phyloP scores from a whole-genome alignment of 345 rosid genomes.

The Ceriops zippeliana region DNA sequence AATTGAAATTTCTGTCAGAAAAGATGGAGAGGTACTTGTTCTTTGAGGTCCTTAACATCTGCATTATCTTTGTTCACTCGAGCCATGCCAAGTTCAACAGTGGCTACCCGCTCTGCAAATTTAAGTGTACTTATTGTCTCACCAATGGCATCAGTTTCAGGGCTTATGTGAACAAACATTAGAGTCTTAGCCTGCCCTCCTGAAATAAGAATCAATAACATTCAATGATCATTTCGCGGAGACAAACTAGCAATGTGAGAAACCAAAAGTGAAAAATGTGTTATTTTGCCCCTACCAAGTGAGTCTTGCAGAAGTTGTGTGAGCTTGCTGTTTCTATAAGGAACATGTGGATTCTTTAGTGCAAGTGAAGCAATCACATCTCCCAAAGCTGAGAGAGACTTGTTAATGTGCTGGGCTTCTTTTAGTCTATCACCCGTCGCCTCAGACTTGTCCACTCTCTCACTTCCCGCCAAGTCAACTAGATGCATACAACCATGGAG shows the following conservation, averaged over 20 bases:
- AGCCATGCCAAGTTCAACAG: slow-evolving; percentile 94
- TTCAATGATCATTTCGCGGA: slow-evolving; percentile 11
- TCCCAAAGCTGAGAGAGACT: slow-evolving; percentile 92
- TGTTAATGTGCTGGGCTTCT: slow-evolving; percentile 94
- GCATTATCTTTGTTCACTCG: slow-evolving; percentile 70
- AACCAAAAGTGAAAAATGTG: neutral
- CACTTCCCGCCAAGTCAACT: slow-evolving; percentile 98
- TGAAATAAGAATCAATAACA: slow-evolving; percentile 30
- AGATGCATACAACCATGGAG: slow-evolving; percentile 96
- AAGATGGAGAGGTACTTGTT: slow-evolving; percentile 46
- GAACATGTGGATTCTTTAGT: slow-evolving; percentile 93
- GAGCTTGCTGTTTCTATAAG: slow-evolving; percentile 95
- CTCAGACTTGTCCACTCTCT: slow-evolving; percentile 91
- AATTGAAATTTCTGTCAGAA: neutral
- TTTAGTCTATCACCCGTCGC: slow-evolving; percentile 89
- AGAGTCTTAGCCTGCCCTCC: slow-evolving; percentile 98
- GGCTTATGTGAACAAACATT: slow-evolving; percentile 97
- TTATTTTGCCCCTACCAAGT: slow-evolving; percentile 52
- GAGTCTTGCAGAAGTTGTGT: slow-evolving; percentile 96
- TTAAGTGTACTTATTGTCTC: slow-evolving; percentile 94
- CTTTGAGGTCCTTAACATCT: slow-evolving; percentile 88
- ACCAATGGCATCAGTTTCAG: slow-evolving; percentile 77
- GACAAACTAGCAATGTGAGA: neutral
- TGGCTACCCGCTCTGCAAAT: slow-evolving; percentile 96
- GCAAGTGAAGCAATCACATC: slow-evolving; percentile 98